A percentile compares a stretch with the other conserved stretches of the same genome.
Conservation (phyloP, 2,329 filamentous ascomycete genomes). For the Cryphonectria radicalis region DNA sequence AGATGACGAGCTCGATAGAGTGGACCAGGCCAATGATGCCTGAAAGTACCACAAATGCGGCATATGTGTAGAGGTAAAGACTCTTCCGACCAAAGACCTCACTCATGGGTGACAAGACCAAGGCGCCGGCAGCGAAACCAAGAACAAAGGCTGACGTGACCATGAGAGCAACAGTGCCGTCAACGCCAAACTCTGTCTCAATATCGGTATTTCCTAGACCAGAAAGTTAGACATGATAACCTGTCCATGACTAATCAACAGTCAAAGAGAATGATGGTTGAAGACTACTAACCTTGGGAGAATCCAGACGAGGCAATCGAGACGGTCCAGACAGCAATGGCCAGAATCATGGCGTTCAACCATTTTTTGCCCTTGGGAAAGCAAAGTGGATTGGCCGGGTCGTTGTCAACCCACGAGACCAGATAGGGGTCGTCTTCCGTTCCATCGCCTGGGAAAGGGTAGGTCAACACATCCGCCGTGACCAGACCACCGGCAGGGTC, state of each 20-base stretch:
- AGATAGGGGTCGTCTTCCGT: conserved; percentile 49
- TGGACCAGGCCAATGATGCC: conserved; percentile 61
- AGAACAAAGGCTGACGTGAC: conserved; percentile 36
- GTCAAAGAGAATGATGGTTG: conserved; percentile 11
- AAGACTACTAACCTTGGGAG: conserved; percentile 35
- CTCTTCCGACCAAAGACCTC: conserved; percentile 64
- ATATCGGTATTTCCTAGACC: conserved; percentile 42
- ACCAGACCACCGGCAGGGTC: conserved; percentile 28
- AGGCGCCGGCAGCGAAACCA: conserved; percentile 31
- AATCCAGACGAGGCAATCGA: conserved; percentile 48
- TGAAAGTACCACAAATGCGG: conserved; percentile 63
- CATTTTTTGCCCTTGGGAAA: conserved; percentile 46
- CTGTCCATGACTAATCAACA: neutral
- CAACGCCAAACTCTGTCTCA: conserved; percentile 43
- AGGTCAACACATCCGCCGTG: conserved; percentile 37
- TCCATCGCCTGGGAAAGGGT: conserved; percentile 46
- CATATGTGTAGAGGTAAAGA: conserved; percentile 62
- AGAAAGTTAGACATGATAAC: conserved; percentile 1
- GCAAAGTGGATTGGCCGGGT: conserved; percentile 49
- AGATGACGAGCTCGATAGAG: conserved; percentile 62
- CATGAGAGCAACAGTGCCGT: conserved; percentile 45
- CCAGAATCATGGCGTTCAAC: conserved; percentile 44
- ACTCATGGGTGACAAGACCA: conserved; percentile 31
- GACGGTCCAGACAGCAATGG: conserved; percentile 47
- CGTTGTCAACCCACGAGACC: conserved; percentile 51